Evolutionary conservation across 208 protist species (phyloP).

Genomic region (Trypanosoma avium): DNA sequence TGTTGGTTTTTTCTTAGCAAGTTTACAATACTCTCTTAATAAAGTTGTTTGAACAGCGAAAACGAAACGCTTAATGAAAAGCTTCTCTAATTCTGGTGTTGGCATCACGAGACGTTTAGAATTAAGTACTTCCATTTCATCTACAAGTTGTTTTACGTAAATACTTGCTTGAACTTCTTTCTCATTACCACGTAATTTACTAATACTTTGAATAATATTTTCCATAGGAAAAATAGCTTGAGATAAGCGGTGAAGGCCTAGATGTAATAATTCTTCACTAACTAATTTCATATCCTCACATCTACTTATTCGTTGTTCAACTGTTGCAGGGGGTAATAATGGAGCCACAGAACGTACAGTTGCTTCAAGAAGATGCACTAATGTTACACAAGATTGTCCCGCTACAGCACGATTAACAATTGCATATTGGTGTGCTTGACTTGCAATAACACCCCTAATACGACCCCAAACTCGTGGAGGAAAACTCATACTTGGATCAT

Average conservation of each 20-base stretch:
- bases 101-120: conserved; percentile 53
- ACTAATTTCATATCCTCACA: conserved; percentile 43
- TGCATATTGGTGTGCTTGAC: conserved; percentile 59
- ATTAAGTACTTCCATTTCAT: conserved; percentile 48
- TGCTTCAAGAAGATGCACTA: conserved; percentile 66
- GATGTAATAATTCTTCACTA: conserved; percentile 70
- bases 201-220: conserved; percentile 46
- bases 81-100: conserved; percentile 56
- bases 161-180: conserved; percentile 61
- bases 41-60: conserved; percentile 70
- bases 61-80: conserved; percentile 66
- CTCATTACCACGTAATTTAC: conserved; percentile 56
- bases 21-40: conserved; percentile 75
- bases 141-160: conserved; percentile 62
- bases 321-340: conserved; percentile 45
- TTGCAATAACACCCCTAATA: conserved; percentile 53
- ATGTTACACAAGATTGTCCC: conserved; percentile 52
- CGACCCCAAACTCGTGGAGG: conserved; percentile 67
- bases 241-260: conserved; percentile 76
- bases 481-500: conserved; percentile 25
- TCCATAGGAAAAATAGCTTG: conserved; percentile 75
- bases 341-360: conserved; percentile 49
- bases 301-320: conserved; percentile 42
- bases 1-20: conserved; percentile 61
- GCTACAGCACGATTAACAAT: conserved; percentile 61